Conservation (phyloP, 2,329 filamentous ascomycete species). For the Alternaria sp. region DNA sequence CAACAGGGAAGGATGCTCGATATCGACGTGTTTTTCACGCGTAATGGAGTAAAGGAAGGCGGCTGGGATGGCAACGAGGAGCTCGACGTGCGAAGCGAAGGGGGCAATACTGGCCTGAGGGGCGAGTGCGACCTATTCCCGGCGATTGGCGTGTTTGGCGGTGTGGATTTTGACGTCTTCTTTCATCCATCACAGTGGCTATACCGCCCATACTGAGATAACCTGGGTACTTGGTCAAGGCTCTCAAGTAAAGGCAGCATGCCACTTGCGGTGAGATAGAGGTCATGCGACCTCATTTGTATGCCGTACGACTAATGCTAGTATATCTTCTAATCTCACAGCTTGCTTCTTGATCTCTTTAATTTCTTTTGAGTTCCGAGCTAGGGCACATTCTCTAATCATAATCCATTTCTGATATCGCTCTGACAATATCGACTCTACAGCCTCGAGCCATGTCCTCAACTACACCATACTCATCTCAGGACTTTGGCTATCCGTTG, state of each 20-base stretch:
- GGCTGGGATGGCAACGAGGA: slow-evolving; percentile 79
- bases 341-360: background rate
- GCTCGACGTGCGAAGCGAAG: slow-evolving; percentile 68
- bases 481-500: slow-evolving; percentile 15
- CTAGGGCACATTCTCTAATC: background rate
- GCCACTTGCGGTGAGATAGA: background rate
- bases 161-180: slow-evolving; percentile 70
- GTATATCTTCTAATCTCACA: background rate
- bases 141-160: slow-evolving; percentile 73
- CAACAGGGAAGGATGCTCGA: slow-evolving; percentile 46
- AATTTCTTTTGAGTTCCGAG: background rate
- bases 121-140: slow-evolving; percentile 74
- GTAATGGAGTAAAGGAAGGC: slow-evolving; percentile 65
- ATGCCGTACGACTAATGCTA: background rate
- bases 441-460: background rate
- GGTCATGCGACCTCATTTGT: background rate
- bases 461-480: background rate
- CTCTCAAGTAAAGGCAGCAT: background rate
- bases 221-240: background rate
- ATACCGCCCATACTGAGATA: slow-evolving; percentile 46
- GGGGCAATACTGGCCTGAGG: slow-evolving; percentile 69
- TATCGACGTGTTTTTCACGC: slow-evolving; percentile 72
- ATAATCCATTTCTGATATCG: background rate
- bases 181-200: slow-evolving; percentile 67
- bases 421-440: background rate